phyloP scores from a whole-genome alignment of 495 filamentous ascomycete genomes.

The Aspergillus conjunctus region DNA sequence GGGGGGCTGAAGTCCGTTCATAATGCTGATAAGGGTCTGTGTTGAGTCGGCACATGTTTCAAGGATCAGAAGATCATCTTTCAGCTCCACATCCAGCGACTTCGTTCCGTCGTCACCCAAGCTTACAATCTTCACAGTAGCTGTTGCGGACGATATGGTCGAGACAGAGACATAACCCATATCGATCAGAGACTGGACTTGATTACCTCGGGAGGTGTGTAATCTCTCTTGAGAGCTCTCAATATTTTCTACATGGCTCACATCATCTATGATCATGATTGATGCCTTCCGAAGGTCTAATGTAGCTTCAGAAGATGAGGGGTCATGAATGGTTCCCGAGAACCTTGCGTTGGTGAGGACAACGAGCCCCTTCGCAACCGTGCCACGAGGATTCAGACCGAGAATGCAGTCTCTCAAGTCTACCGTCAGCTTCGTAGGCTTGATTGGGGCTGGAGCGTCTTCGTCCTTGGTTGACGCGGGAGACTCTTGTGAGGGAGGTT shows the following conservation, averaged over 20 bases:
- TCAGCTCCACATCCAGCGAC: conserved; percentile 76
- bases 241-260: conserved; percentile 49
- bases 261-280: conserved; percentile 81
- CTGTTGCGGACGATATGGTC: conserved; percentile 77
- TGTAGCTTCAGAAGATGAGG: conserved; percentile 58
- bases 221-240: conserved; percentile 51
- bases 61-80: conserved; percentile 82
- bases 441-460: conserved; percentile 31
- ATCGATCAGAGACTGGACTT: conserved; percentile 65
- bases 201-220: conserved; percentile 54
- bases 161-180: conserved; percentile 83
- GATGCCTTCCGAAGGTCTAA: conserved; percentile 77
- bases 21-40: conserved; percentile 79
- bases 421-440: conserved; percentile 69
- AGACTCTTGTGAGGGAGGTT: conserved; percentile 27
- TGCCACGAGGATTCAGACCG: conserved; percentile 80
- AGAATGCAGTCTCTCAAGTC: conserved; percentile 76
- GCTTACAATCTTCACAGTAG: conserved; percentile 58
- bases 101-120: conserved; percentile 56
- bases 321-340: conserved; percentile 59
- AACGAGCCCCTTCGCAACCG: conserved; percentile 70
- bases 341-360: conserved; percentile 78
- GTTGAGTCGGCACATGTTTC: conserved; percentile 98
- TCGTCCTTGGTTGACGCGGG: conserved; percentile 21
- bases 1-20: conserved; percentile 82